Conservation (phyloP, 1,284 basidiomycete genomes). For the Irpex lacteus region DNA sequence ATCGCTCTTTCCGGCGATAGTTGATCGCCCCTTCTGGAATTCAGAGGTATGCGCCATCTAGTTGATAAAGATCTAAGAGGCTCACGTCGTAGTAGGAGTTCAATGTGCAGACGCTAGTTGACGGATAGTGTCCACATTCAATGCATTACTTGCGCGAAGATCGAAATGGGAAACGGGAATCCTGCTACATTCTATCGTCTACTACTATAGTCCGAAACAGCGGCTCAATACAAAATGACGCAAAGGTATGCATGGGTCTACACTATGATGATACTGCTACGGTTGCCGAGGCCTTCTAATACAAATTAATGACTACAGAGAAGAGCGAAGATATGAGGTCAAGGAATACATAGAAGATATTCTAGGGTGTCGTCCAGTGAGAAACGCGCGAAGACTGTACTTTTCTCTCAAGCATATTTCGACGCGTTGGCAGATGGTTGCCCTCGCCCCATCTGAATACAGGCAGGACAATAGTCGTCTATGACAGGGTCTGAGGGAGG, state of each 20-base stretch:
- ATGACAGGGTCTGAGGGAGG: constrained; percentile 38
- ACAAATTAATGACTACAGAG: constrained; percentile 2
- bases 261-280: constrained; percentile 3
- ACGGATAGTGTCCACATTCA: not conserved
- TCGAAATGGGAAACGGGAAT: constrained; percentile 8
- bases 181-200: constrained; percentile 10
- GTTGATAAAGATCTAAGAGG: not conserved
- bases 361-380: not conserved
- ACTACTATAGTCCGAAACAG: constrained; percentile 9
- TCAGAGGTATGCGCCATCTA: not conserved
- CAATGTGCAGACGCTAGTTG: not conserved
- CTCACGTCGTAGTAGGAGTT: not conserved
- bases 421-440: constrained; percentile 17
- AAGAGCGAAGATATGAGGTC: not conserved
- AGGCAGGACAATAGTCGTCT: constrained; percentile 40
- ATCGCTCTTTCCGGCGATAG: not conserved
- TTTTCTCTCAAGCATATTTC: constrained; percentile 14
- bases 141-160: constrained; percentile 1
- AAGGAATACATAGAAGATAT: constrained; percentile 2
- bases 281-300: not conserved
- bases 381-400: not conserved
- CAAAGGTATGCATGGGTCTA: constrained; percentile 11
- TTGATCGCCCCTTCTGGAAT: not conserved
- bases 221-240: constrained; percentile 17
- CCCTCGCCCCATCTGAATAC: constrained; percentile 26